A percentile compares a stretch with the other conserved stretches of the same genome.
These are phyloP conservation scores for Saturnispora diversa DNA, from an alignment of 805 yeast genomes.

Conservation along the genomic window DNA sequence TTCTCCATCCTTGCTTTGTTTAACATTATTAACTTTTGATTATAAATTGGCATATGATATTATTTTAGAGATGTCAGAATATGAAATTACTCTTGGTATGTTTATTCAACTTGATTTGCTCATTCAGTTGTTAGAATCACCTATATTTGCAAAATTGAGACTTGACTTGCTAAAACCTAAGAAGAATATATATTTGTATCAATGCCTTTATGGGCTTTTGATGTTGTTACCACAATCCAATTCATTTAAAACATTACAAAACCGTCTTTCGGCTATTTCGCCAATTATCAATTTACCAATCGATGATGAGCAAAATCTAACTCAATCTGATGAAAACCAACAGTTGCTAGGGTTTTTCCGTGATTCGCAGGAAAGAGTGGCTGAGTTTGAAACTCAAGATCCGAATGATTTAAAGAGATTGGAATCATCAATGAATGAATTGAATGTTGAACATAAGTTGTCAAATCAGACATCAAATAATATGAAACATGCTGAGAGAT, in stretches of 20 bases:
- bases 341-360: conserved; percentile 40
- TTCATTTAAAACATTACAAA: conserved; percentile 76
- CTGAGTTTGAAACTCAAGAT: conserved; percentile 14
- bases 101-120: conserved; percentile 82
- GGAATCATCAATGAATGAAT: conserved; percentile 1
- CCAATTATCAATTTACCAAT: conserved; percentile 28
- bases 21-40: conserved; percentile 79
- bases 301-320: conserved; percentile 20
- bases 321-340: conserved; percentile 19
- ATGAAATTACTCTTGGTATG: conserved; percentile 70
- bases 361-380: conserved; percentile 36
- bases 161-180: conserved; percentile 86
- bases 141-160: conserved; percentile 80
- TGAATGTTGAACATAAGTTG: conserved; percentile 12
- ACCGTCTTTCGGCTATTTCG: conserved; percentile 58
- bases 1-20: conserved; percentile 77
- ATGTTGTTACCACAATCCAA: conserved; percentile 93
- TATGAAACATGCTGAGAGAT: no score
- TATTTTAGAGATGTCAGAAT: conserved; percentile 69
- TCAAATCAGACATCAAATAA: conserved; percentile 8
- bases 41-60: conserved; percentile 84
- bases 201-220: conserved; percentile 81
- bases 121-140: conserved; percentile 86
- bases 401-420: conserved; percentile 7
- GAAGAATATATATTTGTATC: conserved; percentile 69